Evolutionary conservation across 2,329 filamentous ascomycete genomes (phyloP).

Genomic region (Beauveria caledonica): DNA sequence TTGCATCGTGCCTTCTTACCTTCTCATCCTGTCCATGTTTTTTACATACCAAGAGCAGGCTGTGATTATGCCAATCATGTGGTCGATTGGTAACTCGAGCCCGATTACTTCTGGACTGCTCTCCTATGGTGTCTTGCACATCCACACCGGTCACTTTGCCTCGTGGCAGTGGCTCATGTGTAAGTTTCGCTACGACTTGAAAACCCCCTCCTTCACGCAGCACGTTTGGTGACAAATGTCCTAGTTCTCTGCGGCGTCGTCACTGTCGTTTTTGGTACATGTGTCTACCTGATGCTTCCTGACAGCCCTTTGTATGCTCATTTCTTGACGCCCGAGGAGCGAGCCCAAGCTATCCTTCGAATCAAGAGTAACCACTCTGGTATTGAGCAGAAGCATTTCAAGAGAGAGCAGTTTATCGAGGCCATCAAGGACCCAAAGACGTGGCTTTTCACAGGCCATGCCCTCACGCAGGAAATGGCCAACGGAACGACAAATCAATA

Average conservation of each 20-base stretch:
- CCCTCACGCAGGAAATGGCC: conserved; percentile 29
- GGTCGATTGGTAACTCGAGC: conserved; percentile 28
- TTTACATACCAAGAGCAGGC: conserved; percentile 28
- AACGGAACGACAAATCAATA: conserved; percentile 32
- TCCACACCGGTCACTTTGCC: conserved; percentile 26
- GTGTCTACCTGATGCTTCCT: conserved; percentile 13
- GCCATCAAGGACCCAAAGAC: conserved; percentile 22
- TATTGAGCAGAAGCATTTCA: conserved; percentile 28
- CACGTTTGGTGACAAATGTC: not conserved
- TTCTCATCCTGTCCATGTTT: conserved; percentile 25
- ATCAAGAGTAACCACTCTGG: conserved; percentile 24
- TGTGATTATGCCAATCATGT: conserved; percentile 29
- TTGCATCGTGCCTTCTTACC: conserved; percentile 17
- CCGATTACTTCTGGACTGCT: conserved; percentile 24
- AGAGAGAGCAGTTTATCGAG: conserved; percentile 23
- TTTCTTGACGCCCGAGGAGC: conserved; percentile 20
- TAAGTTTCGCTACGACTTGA: conserved; percentile 5
- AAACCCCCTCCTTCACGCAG: not conserved
- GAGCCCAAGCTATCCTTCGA: conserved; percentile 22
- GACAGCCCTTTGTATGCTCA: conserved; percentile 9
- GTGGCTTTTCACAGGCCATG: conserved; percentile 22
- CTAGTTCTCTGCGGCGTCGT: conserved; percentile 15
- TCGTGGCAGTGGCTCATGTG: conserved; percentile 33
- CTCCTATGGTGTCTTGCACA: conserved; percentile 24
- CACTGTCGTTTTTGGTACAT: conserved; percentile 14